Base-by-base conservation (phyloP, 225 moss, liverwort and hornwort species). In the Pseudoscleropodium purum region DNA sequence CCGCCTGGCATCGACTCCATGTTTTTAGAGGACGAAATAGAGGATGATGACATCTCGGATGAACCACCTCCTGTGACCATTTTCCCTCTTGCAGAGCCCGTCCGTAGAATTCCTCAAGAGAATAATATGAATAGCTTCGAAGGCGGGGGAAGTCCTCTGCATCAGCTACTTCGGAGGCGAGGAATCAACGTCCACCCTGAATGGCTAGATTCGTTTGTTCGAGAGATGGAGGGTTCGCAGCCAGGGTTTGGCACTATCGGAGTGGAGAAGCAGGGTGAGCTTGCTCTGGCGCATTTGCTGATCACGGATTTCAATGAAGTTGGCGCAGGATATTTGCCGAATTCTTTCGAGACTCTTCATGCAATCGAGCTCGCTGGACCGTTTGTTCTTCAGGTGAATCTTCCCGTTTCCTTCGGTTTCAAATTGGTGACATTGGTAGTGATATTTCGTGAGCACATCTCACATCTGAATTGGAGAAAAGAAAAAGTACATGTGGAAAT, bases 261-360 rank as follows among this genome's bases (percentile, higher is more conserved):
- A 49, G 85, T 87, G 81, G 91, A 92, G 82, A 93, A 81, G 89
- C 96, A 97, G 90, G 99, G 94, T n/a, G 97, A 99, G 92, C 92
- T 97, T 73, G 95, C 95, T 75, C 93, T 99, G 83, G 95, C 92
- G 39, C 93, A 99, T 41, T 91, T 95, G 87, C 85, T 99, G 75
- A 84, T 97, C 92, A 91, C 97, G 67, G 99, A 99, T 93, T 93
- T 97, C 47, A 97, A 97, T 89, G 91, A 94, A 84, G 93, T 95
- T 45, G 97, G 96, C 84, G 96, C 93, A 54, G 96, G 94, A n/a
- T 95, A 89, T 86, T 94, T 99, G 92, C 99, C 99, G 87, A 87
- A 94, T 84, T 92, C 92, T 41, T 89, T 97, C 64, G 91, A 97
- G 85, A 84, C 83, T 74, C 93, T 99, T 84, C 99, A 99, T 91